Percentiles rank a stretch among this genome's conserved stretches.
Conservation (phyloP, 2,329 filamentous ascomycete species). For the Fusarium camptoceras region DNA sequence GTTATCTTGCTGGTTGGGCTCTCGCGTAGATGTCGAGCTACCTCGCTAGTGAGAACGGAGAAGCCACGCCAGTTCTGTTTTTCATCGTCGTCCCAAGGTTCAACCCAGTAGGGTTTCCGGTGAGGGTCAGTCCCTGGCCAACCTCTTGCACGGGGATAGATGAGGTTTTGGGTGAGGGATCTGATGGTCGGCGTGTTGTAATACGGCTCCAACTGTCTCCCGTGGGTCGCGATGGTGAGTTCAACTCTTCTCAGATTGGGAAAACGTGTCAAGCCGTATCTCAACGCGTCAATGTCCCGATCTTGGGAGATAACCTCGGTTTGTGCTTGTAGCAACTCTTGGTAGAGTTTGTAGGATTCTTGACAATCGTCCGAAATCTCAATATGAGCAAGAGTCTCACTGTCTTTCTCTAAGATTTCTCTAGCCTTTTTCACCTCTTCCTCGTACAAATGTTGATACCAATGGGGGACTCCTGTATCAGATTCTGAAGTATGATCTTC, state of each 20-base stretch:
- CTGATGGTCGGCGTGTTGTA: constrained; percentile 50
- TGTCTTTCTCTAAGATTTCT: neutral
- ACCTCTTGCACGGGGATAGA: constrained; percentile 53
- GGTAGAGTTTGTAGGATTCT: constrained; percentile 48
- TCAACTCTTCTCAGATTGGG: constrained; percentile 52
- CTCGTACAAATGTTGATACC: neutral
- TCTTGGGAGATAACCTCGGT: constrained; percentile 45
- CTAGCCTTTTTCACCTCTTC: neutral
- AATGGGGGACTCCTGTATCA: neutral
- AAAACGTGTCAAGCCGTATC: constrained; percentile 48
- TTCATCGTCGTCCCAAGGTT: neutral
- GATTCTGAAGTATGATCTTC: fast-evolving
- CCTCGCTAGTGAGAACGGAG: constrained; percentile 42
- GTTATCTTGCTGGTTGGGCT: constrained; percentile 35
- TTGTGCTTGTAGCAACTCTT: constrained; percentile 51
- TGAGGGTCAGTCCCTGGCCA: constrained; percentile 14
- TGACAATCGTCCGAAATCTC: fast-evolving
- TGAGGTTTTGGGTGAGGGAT: constrained; percentile 47
- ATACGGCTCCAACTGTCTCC: constrained; percentile 49
- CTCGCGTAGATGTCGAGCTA: constrained; percentile 39
- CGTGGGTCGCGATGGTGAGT: constrained; percentile 56
- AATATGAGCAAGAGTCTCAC: neutral
- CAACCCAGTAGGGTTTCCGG: neutral
- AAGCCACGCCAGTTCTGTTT: constrained; percentile 48
- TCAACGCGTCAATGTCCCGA: constrained; percentile 49